Conservation (phyloP, 2,329 filamentous ascomycete genomes). For the Fusarium sp. region DNA sequence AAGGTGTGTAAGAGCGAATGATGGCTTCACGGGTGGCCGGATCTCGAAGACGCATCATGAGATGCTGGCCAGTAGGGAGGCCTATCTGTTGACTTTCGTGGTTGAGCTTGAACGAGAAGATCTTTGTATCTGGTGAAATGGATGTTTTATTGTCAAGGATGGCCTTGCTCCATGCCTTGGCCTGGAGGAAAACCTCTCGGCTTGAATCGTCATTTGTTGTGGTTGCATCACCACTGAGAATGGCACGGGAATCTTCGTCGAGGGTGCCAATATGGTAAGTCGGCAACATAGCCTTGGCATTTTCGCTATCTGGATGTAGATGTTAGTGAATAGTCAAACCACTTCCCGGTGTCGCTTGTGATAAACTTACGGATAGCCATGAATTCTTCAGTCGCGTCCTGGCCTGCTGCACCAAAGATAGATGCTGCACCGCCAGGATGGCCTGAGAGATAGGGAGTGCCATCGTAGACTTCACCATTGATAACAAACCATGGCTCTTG, state of each 20-base stretch:
- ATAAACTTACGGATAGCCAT: conserved; percentile 83
- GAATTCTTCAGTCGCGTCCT: conserved; percentile 90
- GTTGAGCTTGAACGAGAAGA: conserved; percentile 86
- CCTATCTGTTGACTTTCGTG: conserved; percentile 78
- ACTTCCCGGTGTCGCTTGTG: not conserved
- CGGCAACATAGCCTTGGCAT: conserved; percentile 90
- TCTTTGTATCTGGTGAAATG: conserved; percentile 81
- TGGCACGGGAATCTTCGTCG: conserved; percentile 67
- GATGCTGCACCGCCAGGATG: conserved; percentile 90
- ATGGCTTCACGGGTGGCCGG: conserved; percentile 77
- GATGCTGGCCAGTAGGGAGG: conserved; percentile 85
- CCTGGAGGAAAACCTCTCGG: conserved; percentile 76
- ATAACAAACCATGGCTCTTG: conserved; percentile 87
- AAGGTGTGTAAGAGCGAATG: conserved; percentile 88
- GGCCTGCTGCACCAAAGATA: conserved; percentile 84
- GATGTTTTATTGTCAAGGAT: conserved; percentile 75
- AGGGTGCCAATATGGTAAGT: conserved; percentile 87
- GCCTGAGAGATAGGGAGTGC: conserved; percentile 80
- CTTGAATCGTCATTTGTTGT: conserved; percentile 57
- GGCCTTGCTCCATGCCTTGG: conserved; percentile 80
- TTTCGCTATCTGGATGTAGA: conserved; percentile 80
- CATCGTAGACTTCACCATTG: conserved; percentile 90
- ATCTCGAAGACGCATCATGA: conserved; percentile 85
- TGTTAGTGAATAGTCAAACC: conserved; percentile 42
- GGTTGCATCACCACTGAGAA: conserved; percentile 62